These are phyloP conservation scores for Cornus suecica DNA, from an alignment of 148 eudicot genomes.

Conservation along the genomic window DNA sequence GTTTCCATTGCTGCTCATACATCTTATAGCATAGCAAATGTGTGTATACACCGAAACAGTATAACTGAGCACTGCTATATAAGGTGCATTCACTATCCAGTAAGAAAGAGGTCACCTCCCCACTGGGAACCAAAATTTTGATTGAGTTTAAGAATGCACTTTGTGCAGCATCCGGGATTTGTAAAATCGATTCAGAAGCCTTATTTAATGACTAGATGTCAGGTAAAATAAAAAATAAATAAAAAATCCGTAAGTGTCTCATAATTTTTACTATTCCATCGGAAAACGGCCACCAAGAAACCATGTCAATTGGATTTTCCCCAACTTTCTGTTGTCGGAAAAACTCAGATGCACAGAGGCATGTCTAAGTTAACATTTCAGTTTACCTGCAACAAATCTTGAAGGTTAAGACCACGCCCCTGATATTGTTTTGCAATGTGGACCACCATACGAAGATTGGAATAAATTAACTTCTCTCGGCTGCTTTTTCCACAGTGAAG, in stretches of 20 bases:
- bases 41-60: not conserved
- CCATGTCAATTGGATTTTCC: not conserved
- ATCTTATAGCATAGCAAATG: not conserved
- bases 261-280: no score
- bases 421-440: slow-evolving; percentile 88
- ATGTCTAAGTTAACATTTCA: not conserved
- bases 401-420: slow-evolving; percentile 75
- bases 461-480: slow-evolving; percentile 67
- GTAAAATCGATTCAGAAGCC: not conserved
- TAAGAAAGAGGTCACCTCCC: not conserved
- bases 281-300: not conserved
- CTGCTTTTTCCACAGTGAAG: slow-evolving; percentile 53
- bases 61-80: not conserved
- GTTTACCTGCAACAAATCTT: slow-evolving; percentile 85
- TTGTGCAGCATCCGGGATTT: not conserved
- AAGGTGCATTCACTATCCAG: not conserved
- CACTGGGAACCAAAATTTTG: not conserved
- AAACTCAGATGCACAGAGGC: not conserved
- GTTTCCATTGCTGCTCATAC: not conserved
- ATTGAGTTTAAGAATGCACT: not conserved
- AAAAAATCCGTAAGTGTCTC: not conserved
- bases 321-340: not conserved
- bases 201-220: not conserved
- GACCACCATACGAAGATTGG: slow-evolving; percentile 92
- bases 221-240: not conserved